These are phyloP conservation scores for Albifimbria verrucaria DNA, from an alignment of 2,329 filamentous ascomycete species.

Conservation along the genomic window DNA sequence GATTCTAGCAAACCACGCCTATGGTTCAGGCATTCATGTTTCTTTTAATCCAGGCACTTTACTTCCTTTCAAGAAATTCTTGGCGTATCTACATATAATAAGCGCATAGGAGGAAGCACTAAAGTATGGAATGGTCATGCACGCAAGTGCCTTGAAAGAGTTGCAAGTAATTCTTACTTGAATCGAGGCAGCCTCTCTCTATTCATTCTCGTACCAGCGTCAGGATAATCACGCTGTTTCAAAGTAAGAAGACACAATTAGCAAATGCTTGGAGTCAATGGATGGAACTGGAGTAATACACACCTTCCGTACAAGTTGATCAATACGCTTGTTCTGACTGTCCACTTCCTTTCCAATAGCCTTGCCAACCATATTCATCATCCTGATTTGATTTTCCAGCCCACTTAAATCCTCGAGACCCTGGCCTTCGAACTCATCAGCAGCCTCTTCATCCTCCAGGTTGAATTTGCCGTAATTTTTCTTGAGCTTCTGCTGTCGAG, in stretches of 20 bases:
- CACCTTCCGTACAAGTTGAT: constrained; percentile 76
- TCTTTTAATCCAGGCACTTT: too few relatives aligned
- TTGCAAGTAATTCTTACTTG: constrained; percentile 22
- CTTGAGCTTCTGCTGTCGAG: constrained; percentile 29
- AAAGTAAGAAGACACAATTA: neutral
- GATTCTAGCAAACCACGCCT: too few relatives aligned
- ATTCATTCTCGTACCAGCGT: constrained; percentile 78
- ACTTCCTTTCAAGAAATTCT: too few relatives aligned
- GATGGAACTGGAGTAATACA: constrained; percentile 19
- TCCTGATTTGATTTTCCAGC: constrained; percentile 66
- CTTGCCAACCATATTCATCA: constrained; percentile 69
- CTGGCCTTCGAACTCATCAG: constrained; percentile 41
- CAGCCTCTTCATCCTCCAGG: constrained; percentile 67
- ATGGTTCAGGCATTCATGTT: too few relatives aligned
- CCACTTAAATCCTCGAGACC: constrained; percentile 62
- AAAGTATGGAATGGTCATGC: too few relatives aligned
- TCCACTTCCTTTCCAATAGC: constrained; percentile 75
- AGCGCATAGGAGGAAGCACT: too few relatives aligned
- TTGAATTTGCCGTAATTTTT: constrained; percentile 62
- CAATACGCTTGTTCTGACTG: constrained; percentile 71
- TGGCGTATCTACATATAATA: too few relatives aligned
- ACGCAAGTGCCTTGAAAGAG: too few relatives aligned
- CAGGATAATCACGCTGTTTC: constrained; percentile 72
- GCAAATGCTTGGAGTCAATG: too few relatives aligned
- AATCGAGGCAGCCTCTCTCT: constrained; percentile 67